A percentile compares a stretch with the other conserved stretches of the same genome.
Conservation (phyloP, 768 basidiomycete genomes). For the Rhodotorula diobovata region DNA sequence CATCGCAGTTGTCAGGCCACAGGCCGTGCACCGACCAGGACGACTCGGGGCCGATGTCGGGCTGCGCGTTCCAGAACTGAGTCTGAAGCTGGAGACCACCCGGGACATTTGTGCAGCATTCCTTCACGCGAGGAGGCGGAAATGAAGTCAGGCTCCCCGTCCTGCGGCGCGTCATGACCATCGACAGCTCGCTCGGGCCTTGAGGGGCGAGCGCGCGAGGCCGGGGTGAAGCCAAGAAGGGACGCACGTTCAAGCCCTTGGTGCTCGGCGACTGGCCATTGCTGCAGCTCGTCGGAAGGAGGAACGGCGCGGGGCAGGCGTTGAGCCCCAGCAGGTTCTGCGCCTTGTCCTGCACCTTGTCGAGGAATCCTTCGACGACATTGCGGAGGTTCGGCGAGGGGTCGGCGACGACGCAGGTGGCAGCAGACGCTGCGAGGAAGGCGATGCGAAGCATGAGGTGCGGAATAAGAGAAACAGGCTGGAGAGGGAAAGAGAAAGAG, state of each 20-base stretch:
- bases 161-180: no score
- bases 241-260: neutral
- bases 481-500: neutral
- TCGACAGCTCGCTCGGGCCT: no score
- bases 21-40: constrained; percentile 25
- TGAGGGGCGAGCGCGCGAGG: neutral
- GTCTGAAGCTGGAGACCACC: constrained; percentile 9
- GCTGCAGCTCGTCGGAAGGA: constrained; percentile 3
- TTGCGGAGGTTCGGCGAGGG: neutral
- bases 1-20: constrained; percentile 36
- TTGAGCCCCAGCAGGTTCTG: constrained; percentile 10
- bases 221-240: no score
- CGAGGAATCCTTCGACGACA: neutral
- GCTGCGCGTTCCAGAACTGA: constrained; percentile 27
- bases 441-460: constrained; percentile 1
- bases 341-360: neutral
- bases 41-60: constrained; percentile 11
- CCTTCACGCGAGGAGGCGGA: neutral
- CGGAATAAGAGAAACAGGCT: no score
- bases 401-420: neutral
- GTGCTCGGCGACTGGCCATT: neutral
- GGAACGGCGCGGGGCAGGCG: constrained; percentile 4
- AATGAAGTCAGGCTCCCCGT: neutral
- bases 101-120: constrained; percentile 34
- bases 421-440: neutral